Percentiles rank a stretch among this genome's conserved stretches.
These are phyloP conservation scores for Cryptomeria japonica DNA, from an alignment of 75 land plant genomes.

Conservation along the genomic window DNA sequence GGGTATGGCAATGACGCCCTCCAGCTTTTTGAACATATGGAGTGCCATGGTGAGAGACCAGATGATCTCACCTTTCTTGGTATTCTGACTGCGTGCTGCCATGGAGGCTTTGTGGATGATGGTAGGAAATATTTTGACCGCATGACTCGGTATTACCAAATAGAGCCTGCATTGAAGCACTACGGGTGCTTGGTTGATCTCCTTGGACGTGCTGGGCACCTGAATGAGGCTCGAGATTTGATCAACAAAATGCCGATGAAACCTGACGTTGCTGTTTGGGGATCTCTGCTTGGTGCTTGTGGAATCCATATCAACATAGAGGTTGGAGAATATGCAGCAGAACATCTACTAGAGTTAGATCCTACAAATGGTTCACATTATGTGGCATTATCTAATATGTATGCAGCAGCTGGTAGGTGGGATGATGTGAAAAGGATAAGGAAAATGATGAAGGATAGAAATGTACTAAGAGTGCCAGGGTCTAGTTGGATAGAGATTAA, in stretches of 20 bases:
- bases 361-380: slow-evolving; percentile 13
- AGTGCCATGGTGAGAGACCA: slow-evolving; percentile 30
- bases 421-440: slow-evolving; percentile 45
- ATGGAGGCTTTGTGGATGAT: slow-evolving; percentile 17
- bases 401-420: slow-evolving; percentile 47
- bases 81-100: slow-evolving; percentile 28
- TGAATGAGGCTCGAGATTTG: slow-evolving; percentile 20
- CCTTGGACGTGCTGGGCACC: slow-evolving; percentile 29
- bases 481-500: slow-evolving; percentile 34
- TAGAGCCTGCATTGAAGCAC: slow-evolving; percentile 18
- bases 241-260: slow-evolving; percentile 16
- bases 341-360: slow-evolving; percentile 20
- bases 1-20: slow-evolving; percentile 2
- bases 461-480: slow-evolving; percentile 17
- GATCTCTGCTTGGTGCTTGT: slow-evolving; percentile 21
- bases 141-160: slow-evolving; percentile 14
- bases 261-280: slow-evolving; percentile 16
- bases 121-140: slow-evolving; percentile 12
- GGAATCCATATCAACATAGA: slow-evolving; percentile 9
- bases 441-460: slow-evolving; percentile 45
- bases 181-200: slow-evolving; percentile 29
- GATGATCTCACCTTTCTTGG: slow-evolving; percentile 28
- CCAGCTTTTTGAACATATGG: slow-evolving; percentile 23
- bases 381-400: slow-evolving; percentile 46
- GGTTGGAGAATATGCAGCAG: slow-evolving; percentile 19